phyloP scores from a whole-genome alignment of 2,329 filamentous ascomycete genomes.

The Clarireedia hainanense region DNA sequence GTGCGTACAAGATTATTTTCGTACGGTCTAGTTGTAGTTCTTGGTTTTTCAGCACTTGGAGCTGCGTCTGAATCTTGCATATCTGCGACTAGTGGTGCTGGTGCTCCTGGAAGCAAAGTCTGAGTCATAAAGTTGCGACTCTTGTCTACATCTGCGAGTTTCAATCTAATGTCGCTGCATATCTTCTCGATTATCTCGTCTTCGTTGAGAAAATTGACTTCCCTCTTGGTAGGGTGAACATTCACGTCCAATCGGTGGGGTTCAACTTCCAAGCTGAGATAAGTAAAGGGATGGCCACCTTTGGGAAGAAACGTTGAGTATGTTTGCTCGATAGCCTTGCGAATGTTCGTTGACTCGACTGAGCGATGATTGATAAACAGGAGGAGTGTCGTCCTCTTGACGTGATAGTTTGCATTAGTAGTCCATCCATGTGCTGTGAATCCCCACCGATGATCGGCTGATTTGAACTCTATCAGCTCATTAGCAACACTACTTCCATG shows the following conservation, averaged over 20 bases:
- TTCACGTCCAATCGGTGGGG: slow-evolving; percentile 92
- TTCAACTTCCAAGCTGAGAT: slow-evolving; percentile 87
- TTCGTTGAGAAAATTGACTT: slow-evolving; percentile 96
- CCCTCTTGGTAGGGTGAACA: slow-evolving; percentile 91
- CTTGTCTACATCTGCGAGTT: slow-evolving; percentile 80
- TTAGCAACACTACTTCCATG: slow-evolving; percentile 79
- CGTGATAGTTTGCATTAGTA: slow-evolving; percentile 90
- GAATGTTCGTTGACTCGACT: slow-evolving; percentile 82
- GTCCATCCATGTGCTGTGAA: slow-evolving; percentile 76
- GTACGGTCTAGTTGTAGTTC: slow-evolving; percentile 54
- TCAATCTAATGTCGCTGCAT: slow-evolving; percentile 69
- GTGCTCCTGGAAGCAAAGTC: slow-evolving; percentile 69
- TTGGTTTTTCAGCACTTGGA: slow-evolving; percentile 11
- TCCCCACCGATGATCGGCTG: slow-evolving; percentile 68
- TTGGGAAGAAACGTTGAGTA: slow-evolving; percentile 86
- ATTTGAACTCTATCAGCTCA: slow-evolving; percentile 71
- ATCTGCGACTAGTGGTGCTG: slow-evolving; percentile 28
- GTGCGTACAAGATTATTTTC: slow-evolving; percentile 89
- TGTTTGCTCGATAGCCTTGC: slow-evolving; percentile 83
- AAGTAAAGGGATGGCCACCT: slow-evolving; percentile 87
- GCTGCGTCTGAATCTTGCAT: slow-evolving; percentile 15
- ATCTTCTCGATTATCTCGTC: slow-evolving; percentile 89
- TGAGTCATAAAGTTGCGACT: slow-evolving; percentile 94
- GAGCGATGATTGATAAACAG: slow-evolving; percentile 96
- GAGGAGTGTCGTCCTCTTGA: slow-evolving; percentile 79